Conservation (phyloP, 2,329 filamentous ascomycete genomes). For the Monosporascus sp. region DNA sequence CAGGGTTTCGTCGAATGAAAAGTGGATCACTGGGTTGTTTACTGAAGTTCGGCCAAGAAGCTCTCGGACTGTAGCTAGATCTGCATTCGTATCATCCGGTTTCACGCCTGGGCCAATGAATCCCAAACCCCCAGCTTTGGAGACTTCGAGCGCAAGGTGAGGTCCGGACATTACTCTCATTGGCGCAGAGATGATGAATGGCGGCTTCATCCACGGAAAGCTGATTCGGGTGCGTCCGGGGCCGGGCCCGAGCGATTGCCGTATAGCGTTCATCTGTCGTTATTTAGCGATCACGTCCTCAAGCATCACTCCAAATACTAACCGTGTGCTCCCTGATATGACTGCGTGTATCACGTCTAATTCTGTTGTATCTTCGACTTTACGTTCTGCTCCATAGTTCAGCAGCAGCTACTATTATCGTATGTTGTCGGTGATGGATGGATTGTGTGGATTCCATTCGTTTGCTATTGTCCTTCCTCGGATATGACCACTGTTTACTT, state of each 20-base stretch:
- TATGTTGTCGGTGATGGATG: no score
- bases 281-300: background rate
- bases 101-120: constrained; percentile 37
- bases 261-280: background rate
- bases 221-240: background rate
- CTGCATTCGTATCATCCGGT: constrained; percentile 23
- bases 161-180: constrained; percentile 60
- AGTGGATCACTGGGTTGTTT: background rate
- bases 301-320: no score
- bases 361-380: no score
- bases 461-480: no score
- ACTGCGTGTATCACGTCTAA: no score
- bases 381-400: no score
- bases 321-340: no score
- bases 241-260: background rate
- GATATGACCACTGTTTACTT: no score
- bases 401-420: no score
- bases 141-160: constrained; percentile 55
- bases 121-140: constrained; percentile 65
- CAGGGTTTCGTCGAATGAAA: constrained; percentile 17
- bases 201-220: constrained; percentile 30
- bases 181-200: constrained; percentile 56
- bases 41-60: constrained; percentile 5
- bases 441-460: no score
- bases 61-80: constrained; percentile 25